Evolutionary conservation across 768 basidiomycete genomes (phyloP), one percentile per base, ranked within the genome.

Genomic region (Punctularia strigosozonata): DNA sequence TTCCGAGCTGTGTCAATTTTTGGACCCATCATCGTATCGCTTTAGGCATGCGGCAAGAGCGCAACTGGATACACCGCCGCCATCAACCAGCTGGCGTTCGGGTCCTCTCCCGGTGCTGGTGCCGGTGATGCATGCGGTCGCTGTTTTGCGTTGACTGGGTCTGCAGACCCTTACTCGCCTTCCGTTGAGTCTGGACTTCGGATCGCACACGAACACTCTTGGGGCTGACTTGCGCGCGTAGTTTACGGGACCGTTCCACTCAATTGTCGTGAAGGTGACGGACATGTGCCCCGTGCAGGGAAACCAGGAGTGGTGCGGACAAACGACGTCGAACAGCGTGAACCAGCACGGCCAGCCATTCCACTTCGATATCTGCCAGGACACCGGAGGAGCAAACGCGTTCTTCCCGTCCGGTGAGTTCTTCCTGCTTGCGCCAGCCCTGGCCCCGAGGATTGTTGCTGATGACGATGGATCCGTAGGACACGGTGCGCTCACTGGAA

Each of bases 351-450:
- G 61, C 23, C 55, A 51, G 46, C 51, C 65, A 10, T 65, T 74
- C 48, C 75, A 77, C 52, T 78, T 77, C 49, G 75, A 77, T 50
- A 65, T 78, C 31, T 78, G 75, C 49, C 55, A 67, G 36, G 76
- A 77, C 43, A 73, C 71, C 7, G 73, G 75, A 33, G 72, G 68
- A 7, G 41, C 68, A 12, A 43, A 25, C 2, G 62, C 60, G 5
- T 77, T 77, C 61, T 78, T 77, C 68, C 73, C 73, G 1, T 62
- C 61, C 1, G 71, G 53, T 52, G 28, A 7, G 50, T 38, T 20
- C 19, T 21, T 21, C 4, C 32, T 12, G 1, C 15, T 32, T 22
- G 36, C 15, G 10, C 7, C 14, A 26, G 15, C 10, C 10, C 18
- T n/a, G 43, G 8, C 17, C 15, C 24, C 20, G 28, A 8, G 1